Base-by-base conservation (phyloP, 176 grass and related monocot genomes). In the Tillandsia leiboldiana region DNA sequence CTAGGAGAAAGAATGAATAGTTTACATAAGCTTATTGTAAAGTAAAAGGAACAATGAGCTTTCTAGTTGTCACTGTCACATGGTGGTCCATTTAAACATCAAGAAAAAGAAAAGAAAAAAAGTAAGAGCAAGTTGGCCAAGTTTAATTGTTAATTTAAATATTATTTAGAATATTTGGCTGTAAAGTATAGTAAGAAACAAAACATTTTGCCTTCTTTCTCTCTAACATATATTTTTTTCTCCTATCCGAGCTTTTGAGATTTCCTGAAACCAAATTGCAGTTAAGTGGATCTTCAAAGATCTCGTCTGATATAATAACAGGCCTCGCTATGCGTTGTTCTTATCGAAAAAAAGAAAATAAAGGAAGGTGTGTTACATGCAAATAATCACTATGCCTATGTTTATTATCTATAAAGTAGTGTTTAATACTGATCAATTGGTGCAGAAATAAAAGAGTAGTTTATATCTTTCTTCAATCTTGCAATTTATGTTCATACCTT, bases 131-230 rank as follows among this genome's bases (percentile, higher is more conserved):
- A 18, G 56, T 61, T 61, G 7, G 56, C 17, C 4, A 61, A 20
- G 56, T 5, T 61, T 61, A 61, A 61, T 61, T 18, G 56, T 10
- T 61, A 22, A 59, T 17, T 59, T 14, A 14, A 22, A 2, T 0
- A 59, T 59, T 20, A 59, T n/a, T 61, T 61, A 9, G 15, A 2
- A 20, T 42, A 42, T 42, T 18, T 18, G 56, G 56, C 22, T 61
- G 56, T 61, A 61, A 61, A 61, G 56, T 61, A 61, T 20, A 9
- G 56, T 61, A 61, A 61, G 56, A 61, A 61, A 61, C 15, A 15
- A 61, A 61, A 23, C 15, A 18, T 61, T 61, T 15, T 61, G 14
- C 20, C 8, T 61, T 18, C 14, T 61, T 61, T 61, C 9, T 61
- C 33, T 42, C 33, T 42, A 42, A 23, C 56, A 6, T 17, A 1